Evolutionary conservation across 2,329 filamentous ascomycete species (phyloP), one percentile per base, ranked within the genome.

Genomic region (Ascochyta rabiei): DNA sequence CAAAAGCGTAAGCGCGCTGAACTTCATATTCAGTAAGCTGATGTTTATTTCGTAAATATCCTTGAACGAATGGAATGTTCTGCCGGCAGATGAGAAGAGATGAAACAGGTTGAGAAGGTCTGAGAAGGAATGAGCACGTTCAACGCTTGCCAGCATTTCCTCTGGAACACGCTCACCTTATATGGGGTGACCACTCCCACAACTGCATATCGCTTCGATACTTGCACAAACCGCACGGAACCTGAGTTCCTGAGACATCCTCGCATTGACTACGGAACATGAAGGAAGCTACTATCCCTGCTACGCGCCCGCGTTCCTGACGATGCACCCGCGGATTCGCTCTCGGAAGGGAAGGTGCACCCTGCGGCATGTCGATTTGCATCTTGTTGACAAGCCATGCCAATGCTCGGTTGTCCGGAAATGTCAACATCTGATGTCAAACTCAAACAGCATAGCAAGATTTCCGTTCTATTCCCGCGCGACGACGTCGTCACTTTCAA

Each of bases 61-160:
- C 47, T 55, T 15, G 51, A 62, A 63, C 23, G 55, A 66, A 61
- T 45, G 54, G 48, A 62, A 48, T 44, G 48, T 58, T 72, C 67
- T 68, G 64, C 70, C 71, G 61, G 70, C 67, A 65, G 64, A 68
- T 55, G 53, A 59, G 58, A 68, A 62, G 41, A 56, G 62, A 67
- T 56, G 56, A 60, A 63, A 64, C 53, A 61, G 57, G 63, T 61
- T 62, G 63, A 68, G 64, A 65, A 68, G 61, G 54, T 59, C 45
- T 68, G 67, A 70, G 70, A 66, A 68, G 47, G 60, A 68, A 68
- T 68, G 69, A 71, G 69, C 65, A 69, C 66, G 69, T 68, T 71
- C 58, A 62, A 67, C 59, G 68, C 58, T 60, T 67, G 62, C 58
- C 57, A 49, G 42, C 48, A 56, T 58, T 56, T 54, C 30, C 49